Percentiles rank a stretch among this genome's conserved stretches.
Evolutionary conservation across 495 filamentous ascomycete genomes (phyloP).

Genomic region (Penicillium fimorum): DNA sequence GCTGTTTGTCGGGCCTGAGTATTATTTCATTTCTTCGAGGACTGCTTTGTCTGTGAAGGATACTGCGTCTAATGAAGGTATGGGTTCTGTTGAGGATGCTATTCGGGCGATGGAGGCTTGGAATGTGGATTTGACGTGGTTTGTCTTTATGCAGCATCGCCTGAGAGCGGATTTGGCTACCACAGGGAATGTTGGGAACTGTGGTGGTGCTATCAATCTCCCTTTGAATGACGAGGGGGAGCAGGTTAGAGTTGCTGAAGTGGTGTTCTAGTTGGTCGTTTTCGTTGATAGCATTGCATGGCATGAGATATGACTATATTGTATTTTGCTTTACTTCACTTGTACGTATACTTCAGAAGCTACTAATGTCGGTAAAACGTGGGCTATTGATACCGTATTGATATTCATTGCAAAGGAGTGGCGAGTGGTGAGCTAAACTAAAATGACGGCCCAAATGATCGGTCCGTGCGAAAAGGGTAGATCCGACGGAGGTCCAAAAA

Average conservation of each 20-base stretch:
- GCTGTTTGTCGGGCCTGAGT: constrained; percentile 37
- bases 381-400: not conserved
- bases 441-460: constrained; percentile 4
- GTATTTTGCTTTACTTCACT: not conserved
- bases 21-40: constrained; percentile 26
- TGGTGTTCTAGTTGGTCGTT: constrained; percentile 28
- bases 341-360: not conserved
- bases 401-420: constrained; percentile 23
- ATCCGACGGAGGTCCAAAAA: constrained; percentile 3
- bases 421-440: constrained; percentile 29
- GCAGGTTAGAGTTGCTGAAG: constrained; percentile 29
- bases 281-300: constrained; percentile 1
- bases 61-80: not conserved
- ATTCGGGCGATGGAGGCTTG: constrained; percentile 46
- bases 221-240: constrained; percentile 12
- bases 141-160: constrained; percentile 35
- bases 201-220: not conserved
- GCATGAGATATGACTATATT: not conserved
- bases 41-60: not conserved
- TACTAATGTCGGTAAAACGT: not conserved
- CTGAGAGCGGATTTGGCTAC: not conserved
- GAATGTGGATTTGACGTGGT: constrained; percentile 50
- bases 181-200: not conserved
- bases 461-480: not conserved
- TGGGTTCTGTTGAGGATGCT: constrained; percentile 26